Evolutionary conservation across 2,329 filamentous ascomycete genomes (phyloP).

Genomic region (Falciphora oryzae): DNA sequence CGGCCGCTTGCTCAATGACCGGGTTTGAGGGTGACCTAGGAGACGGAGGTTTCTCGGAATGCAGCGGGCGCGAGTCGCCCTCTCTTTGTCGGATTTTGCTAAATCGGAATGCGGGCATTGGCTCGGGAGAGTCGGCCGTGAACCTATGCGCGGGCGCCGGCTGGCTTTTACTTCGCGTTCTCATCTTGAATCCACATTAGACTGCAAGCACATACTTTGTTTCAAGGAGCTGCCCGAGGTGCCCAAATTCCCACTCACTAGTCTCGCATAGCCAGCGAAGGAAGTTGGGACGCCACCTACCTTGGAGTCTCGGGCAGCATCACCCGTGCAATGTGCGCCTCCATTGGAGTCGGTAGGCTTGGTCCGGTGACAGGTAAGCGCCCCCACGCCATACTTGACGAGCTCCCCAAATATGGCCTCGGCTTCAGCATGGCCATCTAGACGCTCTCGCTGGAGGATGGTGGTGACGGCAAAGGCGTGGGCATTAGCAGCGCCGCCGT

Average conservation of each 20-base stretch:
- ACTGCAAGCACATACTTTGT: background rate
- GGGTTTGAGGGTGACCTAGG: background rate
- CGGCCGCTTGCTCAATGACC: constrained; percentile 5
- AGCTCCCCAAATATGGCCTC: constrained; percentile 45
- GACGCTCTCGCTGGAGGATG: constrained; percentile 47
- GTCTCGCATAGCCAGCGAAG: background rate
- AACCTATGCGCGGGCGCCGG: background rate
- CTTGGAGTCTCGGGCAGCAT: background rate
- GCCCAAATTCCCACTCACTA: no score
- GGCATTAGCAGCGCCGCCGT: constrained; percentile 52
- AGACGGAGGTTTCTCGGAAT: background rate
- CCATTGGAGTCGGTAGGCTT: background rate
- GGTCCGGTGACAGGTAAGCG: constrained; percentile 20
- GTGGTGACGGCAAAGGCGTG: constrained; percentile 47
- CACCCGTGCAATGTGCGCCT: no score
- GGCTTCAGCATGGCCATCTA: constrained; percentile 43
- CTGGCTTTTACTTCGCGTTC: background rate
- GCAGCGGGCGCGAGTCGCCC: background rate
- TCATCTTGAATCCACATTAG: background rate
- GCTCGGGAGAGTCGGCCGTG: background rate
- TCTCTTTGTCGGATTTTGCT: constrained; percentile 2
- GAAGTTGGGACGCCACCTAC: background rate
- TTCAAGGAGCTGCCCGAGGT: background rate
- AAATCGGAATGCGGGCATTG: background rate
- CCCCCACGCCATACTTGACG: constrained; percentile 41